Evolutionary conservation across 495 filamentous ascomycete species (phyloP).

Genomic region (Lasiosphaeria ovina): DNA sequence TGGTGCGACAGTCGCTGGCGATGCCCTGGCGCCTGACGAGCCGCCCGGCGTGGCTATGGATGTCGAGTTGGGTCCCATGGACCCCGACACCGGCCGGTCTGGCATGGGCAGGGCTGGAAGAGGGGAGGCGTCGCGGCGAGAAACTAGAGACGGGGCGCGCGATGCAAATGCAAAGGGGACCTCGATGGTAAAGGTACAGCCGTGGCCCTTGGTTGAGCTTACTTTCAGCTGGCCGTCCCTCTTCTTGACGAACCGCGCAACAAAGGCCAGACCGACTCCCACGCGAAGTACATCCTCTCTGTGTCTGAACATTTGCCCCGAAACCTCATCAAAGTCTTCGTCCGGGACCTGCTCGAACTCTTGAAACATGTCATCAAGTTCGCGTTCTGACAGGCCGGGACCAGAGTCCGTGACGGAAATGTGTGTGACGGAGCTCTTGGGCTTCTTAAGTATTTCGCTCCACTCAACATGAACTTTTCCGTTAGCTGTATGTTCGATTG

Average conservation of each 20-base stretch:
- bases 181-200: conserved; percentile 26
- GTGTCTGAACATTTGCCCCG: conserved; percentile 4
- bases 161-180: conserved; percentile 29
- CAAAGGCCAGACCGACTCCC: conserved; percentile 24
- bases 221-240: conserved; percentile 24
- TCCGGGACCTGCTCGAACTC: conserved; percentile 75
- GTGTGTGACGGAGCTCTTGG: conserved; percentile 55
- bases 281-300: conserved; percentile 20
- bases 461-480: conserved; percentile 67
- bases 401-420: conserved; percentile 71
- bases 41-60: conserved; percentile 1
- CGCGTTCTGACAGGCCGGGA: conserved; percentile 61
- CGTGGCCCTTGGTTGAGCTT: conserved; percentile 16
- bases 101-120: conserved; percentile 24
- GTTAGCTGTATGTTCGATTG: conserved; percentile 65
- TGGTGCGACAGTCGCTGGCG: conserved; percentile 15
- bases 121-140: conserved; percentile 21
- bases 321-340: conserved; percentile 50
- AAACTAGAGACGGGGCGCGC: conserved; percentile 18
- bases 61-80: not conserved
- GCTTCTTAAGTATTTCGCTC: conserved; percentile 35
- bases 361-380: conserved; percentile 68
- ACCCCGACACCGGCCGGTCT: conserved; percentile 5
- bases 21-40: conserved; percentile 10
- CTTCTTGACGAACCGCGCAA: conserved; percentile 26